phyloP scores from a whole-genome alignment of 768 basidiomycete species.

The Strobilomyces dryophilus region DNA sequence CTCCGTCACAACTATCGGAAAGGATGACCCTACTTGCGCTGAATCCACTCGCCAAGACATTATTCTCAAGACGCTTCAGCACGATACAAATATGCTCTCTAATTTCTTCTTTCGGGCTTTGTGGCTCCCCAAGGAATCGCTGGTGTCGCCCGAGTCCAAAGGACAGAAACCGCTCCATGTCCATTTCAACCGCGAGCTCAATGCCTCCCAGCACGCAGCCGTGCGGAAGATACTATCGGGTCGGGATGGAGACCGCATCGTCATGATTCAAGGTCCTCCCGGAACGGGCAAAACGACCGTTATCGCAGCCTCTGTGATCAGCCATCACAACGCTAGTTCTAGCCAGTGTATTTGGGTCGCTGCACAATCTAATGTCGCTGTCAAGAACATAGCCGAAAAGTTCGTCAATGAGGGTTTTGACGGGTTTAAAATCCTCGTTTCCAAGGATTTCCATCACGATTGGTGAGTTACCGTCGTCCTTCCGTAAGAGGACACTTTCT shows the following conservation, averaged over 20 bases:
- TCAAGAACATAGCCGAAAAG: slow-evolving; percentile 50
- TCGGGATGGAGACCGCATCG: slow-evolving; percentile 18
- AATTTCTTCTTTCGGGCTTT: slow-evolving; percentile 26
- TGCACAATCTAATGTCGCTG: slow-evolving; percentile 49
- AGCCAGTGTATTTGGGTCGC: slow-evolving; percentile 34
- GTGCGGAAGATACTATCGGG: slow-evolving; percentile 31
- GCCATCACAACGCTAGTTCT: slow-evolving; percentile 12
- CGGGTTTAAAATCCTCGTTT: slow-evolving; percentile 41
- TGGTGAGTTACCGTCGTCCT: slow-evolving; percentile 37
- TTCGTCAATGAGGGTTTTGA: slow-evolving; percentile 29
- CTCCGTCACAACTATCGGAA: slow-evolving; percentile 48
- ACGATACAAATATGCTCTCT: slow-evolving; percentile 9
- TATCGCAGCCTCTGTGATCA: slow-evolving; percentile 35
- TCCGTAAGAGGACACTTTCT: background rate
- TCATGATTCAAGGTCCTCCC: slow-evolving; percentile 35
- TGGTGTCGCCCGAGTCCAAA: slow-evolving; percentile 13
- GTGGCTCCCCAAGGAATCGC: slow-evolving; percentile 22
- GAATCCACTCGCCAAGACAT: slow-evolving; percentile 34
- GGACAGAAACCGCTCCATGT: background rate
- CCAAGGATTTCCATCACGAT: slow-evolving; percentile 42
- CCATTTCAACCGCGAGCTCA: slow-evolving; percentile 10
- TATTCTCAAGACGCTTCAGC: slow-evolving; percentile 23
- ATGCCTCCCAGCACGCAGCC: slow-evolving; percentile 26
- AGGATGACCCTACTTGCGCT: slow-evolving; percentile 52
- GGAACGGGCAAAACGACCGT: slow-evolving; percentile 45